Base-by-base conservation (phyloP, 139 green algal genomes). In the Gonium pectorale region DNA sequence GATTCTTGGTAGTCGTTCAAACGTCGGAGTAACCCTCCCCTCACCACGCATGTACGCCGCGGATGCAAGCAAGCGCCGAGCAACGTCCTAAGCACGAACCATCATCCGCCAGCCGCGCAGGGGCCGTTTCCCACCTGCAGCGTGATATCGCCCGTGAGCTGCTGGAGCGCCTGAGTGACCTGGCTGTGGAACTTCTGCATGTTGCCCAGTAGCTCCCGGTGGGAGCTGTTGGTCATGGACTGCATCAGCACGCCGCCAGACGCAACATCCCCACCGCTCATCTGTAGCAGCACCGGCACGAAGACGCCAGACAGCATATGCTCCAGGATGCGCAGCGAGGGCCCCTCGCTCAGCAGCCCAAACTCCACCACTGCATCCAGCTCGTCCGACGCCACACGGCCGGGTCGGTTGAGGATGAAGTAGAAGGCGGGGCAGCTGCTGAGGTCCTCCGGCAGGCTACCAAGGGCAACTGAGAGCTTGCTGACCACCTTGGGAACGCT, bases 131-230 rank as follows among this genome's bases (percentile, higher is more conserved):
- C 43, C 35, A 92, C 59, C 51, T 71, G 56, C 62, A 96, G 81
- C 15, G 89, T 89, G 21, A 95, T 88, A 51, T 96, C 93, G 0
- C 92, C 92, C 33, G 83, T 92, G 17, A 96, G 89, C 87, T 96
- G 93, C 91, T 94, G 92, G 82, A 94, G 60, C 27, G 91, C 82
- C 62, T 96, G 93, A 38, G 66, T 86, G 59, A 91, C 88, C 87
- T 96, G 93, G 38, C 67, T 88, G 49, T 93, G 69, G 87, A 95
- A 96, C 86, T 95, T 95, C 67, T 94, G 90, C 89, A 94, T 92
- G 82, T 90, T 93, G 60, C 80, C 70, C 67, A 94, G 73, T 71
- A 96, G 89, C 75, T 96, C 93, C 31, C 88, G 83, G 84, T 86
- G 85, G 38, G 63, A 67, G 69, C n/a, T 87, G 81, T 82, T 85